These are phyloP conservation scores for Leptodontidium sp. DNA, from an alignment of 2,329 filamentous ascomycete genomes.

Conservation along the genomic window DNA sequence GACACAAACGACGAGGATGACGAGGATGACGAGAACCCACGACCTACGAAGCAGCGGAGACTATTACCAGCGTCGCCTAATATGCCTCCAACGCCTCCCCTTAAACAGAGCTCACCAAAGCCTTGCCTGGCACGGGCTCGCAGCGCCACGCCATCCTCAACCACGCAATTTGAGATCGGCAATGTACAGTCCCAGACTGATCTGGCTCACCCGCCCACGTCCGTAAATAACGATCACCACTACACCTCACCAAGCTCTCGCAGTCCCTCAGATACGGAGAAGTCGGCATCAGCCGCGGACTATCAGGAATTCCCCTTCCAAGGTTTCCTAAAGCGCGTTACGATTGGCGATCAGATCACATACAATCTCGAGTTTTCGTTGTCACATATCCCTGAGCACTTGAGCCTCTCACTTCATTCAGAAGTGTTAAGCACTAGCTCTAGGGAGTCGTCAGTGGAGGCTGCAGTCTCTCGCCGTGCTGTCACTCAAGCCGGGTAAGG, in stretches of 20 bases:
- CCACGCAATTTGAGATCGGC: too few species aligned
- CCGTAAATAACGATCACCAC: conserved; percentile 27
- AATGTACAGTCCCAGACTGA: too few species aligned
- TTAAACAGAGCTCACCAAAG: too few species aligned
- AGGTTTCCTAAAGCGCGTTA: too few species aligned
- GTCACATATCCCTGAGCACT: too few species aligned
- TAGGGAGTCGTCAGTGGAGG: conserved; percentile 24
- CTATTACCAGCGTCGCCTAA: conserved; percentile 20
- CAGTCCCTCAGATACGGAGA: conserved; percentile 24
- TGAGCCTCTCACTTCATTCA: conserved; percentile 27
- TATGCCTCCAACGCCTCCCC: conserved; percentile 16
- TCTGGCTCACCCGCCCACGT: too few species aligned
- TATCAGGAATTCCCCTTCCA: conserved; percentile 37
- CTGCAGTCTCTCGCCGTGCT: too few species aligned
- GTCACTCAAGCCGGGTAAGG: conserved; percentile 20
- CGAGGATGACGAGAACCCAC: conserved; percentile 25
- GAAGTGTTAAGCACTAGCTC: conserved; percentile 22
- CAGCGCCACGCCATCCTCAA: too few species aligned
- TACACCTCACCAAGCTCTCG: conserved; percentile 27
- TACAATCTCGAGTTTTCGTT: too few species aligned
- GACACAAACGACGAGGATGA: conserved; percentile 21
- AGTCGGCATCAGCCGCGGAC: conserved; percentile 29
- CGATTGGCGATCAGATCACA: too few species aligned
- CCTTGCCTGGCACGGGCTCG: too few species aligned
- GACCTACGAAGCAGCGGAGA: conserved; percentile 27